Evolutionary conservation across 1,139 yeast species (phyloP), one percentile per base, ranked within the genome.

Genomic region (Pneumocystis murina): DNA sequence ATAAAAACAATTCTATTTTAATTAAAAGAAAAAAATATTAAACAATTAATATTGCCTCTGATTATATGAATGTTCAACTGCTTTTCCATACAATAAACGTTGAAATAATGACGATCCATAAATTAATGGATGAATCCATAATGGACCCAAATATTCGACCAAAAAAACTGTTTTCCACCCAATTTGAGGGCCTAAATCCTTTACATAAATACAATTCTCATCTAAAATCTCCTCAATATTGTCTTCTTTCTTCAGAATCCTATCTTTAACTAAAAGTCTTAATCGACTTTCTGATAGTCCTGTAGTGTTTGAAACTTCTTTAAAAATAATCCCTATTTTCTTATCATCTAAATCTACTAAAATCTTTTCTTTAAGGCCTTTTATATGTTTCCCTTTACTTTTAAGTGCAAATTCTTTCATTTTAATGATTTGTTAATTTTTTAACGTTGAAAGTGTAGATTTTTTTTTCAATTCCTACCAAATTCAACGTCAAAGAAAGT

Each of bases 131-230:
- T 91, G 97, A 70, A 91, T 80, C 61, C 90, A 64, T 66, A 92
- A 77, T 2, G 98, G 98, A 3, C 97, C 97, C 28, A 87, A 72
- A 74, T 92, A 92, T 76, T 92, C 98, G 68, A 88, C 78, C 64
- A 88, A 71, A 72, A 84, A 92, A 38, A 92, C 97, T 6, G 91
- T 81, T 75, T 87, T 81, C 97, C 97, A 92, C 2, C 86, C 84
- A 67, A 92, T 82, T 76, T 92, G 98, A 1, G 95, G 94, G 28
- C 97, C 98, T 68, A 92, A 79, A 71, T 91, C 97, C 73, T 91
- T 90, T 65, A 85, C 87, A 67, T 75, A 81, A 79, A 76, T 24
- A 24, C 33, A 48, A 17, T 48, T 28, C 24, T 43, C 54, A 12
- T 62, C 73, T n/a, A 71, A 75, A 20, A 71, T 71, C 30, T 69